Evolutionary conservation across 345 rosid genomes (phyloP).

Genomic region (Murraya paniculata): DNA sequence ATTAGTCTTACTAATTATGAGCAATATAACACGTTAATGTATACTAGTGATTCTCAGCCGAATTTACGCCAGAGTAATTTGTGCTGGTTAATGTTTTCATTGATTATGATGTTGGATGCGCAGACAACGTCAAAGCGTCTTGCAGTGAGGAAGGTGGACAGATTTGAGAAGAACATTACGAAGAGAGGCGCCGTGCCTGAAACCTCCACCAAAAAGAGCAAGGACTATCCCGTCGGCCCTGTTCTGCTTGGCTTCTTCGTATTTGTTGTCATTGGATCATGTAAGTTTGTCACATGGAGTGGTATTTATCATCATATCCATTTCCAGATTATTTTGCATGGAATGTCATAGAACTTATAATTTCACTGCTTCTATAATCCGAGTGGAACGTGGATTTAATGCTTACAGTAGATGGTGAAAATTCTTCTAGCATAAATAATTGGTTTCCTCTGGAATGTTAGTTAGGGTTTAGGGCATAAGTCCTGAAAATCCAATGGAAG

Average conservation of each 20-base stretch:
- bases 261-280: slow-evolving; percentile 93
- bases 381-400: not conserved
- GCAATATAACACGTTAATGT: not conserved
- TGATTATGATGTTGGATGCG: slow-evolving; percentile 10
- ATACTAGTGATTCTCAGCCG: not conserved
- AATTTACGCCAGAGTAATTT: not conserved
- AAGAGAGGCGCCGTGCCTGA: slow-evolving; percentile 94
- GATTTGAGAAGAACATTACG: slow-evolving; percentile 79
- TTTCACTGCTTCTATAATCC: not conserved
- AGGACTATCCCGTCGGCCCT: slow-evolving; percentile 90
- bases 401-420: not conserved
- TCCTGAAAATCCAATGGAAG: not conserved
- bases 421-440: not conserved
- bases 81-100: not conserved
- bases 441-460: not conserved
- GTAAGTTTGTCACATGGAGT: slow-evolving; percentile 32
- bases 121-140: slow-evolving; percentile 93
- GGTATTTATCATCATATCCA: no score
- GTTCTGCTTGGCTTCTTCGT: slow-evolving; percentile 90
- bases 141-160: slow-evolving; percentile 76
- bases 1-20: not conserved
- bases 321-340: no score
- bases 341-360: no score
- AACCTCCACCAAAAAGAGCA: slow-evolving; percentile 72
- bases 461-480: not conserved